Conservation (phyloP, 2,329 filamentous ascomycete species). For the Aspergillus udagawae region DNA sequence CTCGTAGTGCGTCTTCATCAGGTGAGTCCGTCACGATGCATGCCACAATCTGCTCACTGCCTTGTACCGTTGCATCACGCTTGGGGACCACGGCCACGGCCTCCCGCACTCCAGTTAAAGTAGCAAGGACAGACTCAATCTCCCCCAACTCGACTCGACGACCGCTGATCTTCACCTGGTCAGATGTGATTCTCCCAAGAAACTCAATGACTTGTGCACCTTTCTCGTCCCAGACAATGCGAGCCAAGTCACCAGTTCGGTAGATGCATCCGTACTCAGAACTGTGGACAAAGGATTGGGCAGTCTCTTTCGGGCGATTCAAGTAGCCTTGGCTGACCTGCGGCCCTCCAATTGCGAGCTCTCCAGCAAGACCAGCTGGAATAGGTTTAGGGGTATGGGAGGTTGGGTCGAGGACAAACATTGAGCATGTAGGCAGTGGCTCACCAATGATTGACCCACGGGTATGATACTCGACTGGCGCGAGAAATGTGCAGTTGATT, state of each 20-base stretch:
- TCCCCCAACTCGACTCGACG: conserved; percentile 79
- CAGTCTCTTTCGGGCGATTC: conserved; percentile 21
- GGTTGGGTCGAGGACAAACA: conserved; percentile 25
- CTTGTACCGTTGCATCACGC: conserved; percentile 11
- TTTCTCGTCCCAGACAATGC: conserved; percentile 60
- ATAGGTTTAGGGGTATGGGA: conserved; percentile 29
- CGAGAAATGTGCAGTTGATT: conserved; percentile 25
- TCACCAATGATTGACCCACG: conserved; percentile 36
- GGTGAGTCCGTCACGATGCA: conserved; percentile 18
- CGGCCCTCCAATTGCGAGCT: conserved; percentile 40
- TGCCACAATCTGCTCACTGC: conserved; percentile 23
- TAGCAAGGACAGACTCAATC: conserved; percentile 50
- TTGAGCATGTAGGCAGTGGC: conserved; percentile 33
- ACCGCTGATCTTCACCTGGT: conserved; percentile 81
- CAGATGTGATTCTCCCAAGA: conserved; percentile 71
- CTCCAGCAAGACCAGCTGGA: conserved; percentile 41
- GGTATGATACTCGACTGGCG: conserved; percentile 14
- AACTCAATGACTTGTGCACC: conserved; percentile 58
- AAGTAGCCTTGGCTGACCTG: conserved; percentile 29
- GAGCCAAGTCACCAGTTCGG: conserved; percentile 42
- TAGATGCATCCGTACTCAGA: conserved; percentile 46
- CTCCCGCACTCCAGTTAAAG: conserved; percentile 16
- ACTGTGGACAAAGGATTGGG: conserved; percentile 23
- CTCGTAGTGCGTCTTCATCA: conserved; percentile 5
- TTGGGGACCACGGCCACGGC: conserved; percentile 21